Evolutionary conservation across 352 stramenopile genomes (phyloP).

Genomic region (Pythium brassicae): DNA sequence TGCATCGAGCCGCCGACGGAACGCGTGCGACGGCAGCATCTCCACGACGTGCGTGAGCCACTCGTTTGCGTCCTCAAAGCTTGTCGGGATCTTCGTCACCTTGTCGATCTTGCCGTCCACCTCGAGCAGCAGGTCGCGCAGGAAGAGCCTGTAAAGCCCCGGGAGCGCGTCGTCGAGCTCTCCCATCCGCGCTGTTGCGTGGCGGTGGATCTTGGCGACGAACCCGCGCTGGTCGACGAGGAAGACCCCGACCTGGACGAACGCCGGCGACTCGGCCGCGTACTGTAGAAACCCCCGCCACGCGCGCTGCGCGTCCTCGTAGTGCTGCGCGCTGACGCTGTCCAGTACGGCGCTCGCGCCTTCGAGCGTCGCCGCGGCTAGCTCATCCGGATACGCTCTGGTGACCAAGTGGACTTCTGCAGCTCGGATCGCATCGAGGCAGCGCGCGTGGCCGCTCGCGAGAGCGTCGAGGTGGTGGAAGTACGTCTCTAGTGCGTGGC

Average conservation of each 20-base stretch:
- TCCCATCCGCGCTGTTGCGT: slow-evolving; percentile 26
- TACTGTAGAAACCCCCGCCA: slow-evolving; percentile 42
- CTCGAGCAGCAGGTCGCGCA: slow-evolving; percentile 40
- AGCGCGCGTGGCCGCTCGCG: slow-evolving; percentile 29
- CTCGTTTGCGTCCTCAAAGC: slow-evolving; percentile 31
- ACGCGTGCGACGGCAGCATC: slow-evolving; percentile 47
- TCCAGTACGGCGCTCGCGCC: background rate
- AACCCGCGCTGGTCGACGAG: slow-evolving; percentile 51
- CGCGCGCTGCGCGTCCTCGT: slow-evolving; percentile 32
- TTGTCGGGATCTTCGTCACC: slow-evolving; percentile 59
- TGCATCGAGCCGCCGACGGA: slow-evolving; percentile 42
- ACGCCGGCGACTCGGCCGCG: slow-evolving; percentile 15
- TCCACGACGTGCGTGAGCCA: slow-evolving; percentile 51
- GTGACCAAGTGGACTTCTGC: slow-evolving; percentile 8
- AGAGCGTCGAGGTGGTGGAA: slow-evolving; percentile 28
- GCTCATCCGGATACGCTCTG: slow-evolving; percentile 13
- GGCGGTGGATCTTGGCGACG: slow-evolving; percentile 23
- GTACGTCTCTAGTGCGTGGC: slow-evolving; percentile 22
- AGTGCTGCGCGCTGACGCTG: slow-evolving; percentile 19
- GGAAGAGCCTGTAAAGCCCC: slow-evolving; percentile 43
- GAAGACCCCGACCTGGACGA: slow-evolving; percentile 47
- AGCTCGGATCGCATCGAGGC: slow-evolving; percentile 9
- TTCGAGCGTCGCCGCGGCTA: slow-evolving; percentile 11
- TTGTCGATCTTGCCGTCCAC: slow-evolving; percentile 50
- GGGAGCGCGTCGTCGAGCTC: slow-evolving; percentile 43